Percentiles rank a stretch among this genome's conserved stretches.
Evolutionary conservation across 805 yeast genomes (phyloP).

Genomic region (Huiozyma naganishii): DNA sequence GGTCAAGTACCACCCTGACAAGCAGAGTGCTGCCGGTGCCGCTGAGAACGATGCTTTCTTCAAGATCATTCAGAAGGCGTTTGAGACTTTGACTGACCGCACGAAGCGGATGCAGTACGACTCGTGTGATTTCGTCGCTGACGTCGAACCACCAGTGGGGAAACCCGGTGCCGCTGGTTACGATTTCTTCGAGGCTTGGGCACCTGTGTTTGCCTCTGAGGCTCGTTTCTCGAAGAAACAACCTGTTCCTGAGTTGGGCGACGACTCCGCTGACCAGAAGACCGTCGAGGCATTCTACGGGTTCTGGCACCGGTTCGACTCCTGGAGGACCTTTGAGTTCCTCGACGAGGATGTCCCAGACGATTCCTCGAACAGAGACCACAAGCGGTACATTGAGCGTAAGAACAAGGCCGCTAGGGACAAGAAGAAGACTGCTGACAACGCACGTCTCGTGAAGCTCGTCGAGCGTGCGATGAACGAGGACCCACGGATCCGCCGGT

Average conservation of each 20-base stretch:
- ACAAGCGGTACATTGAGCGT: conserved; percentile 96
- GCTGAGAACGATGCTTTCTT: conserved; percentile 93
- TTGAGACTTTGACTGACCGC: conserved; percentile 80
- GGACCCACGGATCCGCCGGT: conserved; percentile 90
- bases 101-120: conserved; percentile 86
- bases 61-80: conserved; percentile 95
- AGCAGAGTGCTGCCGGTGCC: conserved; percentile 80
- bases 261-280: conserved; percentile 51
- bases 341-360: conserved; percentile 98
- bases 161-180: conserved; percentile 38
- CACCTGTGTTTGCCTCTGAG: conserved; percentile 82
- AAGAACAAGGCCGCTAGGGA: conserved; percentile 94
- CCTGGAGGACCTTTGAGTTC: conserved; percentile 97
- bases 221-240: conserved; percentile 84
- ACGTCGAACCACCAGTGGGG: conserved; percentile 84
- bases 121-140: conserved; percentile 85
- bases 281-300: conserved; percentile 82
- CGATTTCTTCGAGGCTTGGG: conserved; percentile 89
- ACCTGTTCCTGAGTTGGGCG: conserved; percentile 81
- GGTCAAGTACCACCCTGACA: conserved; percentile 95
- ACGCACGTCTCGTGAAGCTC: conserved; percentile 72
- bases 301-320: conserved; percentile 89
- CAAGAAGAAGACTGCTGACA: conserved; percentile 96
- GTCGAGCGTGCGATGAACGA: conserved; percentile 81
- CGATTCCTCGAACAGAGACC: conserved; percentile 97